phyloP scores from a whole-genome alignment of 768 basidiomycete species.

The Termitomyces sp. region DNA sequence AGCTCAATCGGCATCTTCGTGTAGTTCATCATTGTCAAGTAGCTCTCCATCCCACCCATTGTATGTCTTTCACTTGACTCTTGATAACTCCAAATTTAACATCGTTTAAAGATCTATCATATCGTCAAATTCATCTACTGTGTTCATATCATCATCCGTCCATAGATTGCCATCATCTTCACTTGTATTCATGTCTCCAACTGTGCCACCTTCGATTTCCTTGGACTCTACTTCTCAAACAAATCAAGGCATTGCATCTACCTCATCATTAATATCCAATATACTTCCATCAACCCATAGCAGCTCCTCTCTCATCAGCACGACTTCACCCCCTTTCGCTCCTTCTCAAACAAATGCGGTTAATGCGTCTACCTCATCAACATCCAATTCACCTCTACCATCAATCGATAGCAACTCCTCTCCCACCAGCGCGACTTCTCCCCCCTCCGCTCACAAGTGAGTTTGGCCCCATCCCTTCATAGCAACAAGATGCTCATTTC shows the following conservation, averaged over 20 bases:
- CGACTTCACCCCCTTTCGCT: constrained; percentile 3
- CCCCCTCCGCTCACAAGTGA: constrained; percentile 13
- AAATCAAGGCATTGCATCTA: not conserved
- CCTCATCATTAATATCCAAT: not conserved
- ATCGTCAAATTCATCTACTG: not conserved
- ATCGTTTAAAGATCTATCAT: not conserved
- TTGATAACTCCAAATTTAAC: not conserved
- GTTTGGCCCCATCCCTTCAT: not conserved
- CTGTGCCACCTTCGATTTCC: not conserved
- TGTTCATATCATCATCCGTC: not conserved
- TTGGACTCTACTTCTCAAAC: constrained; percentile 2
- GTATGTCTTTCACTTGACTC: not conserved
- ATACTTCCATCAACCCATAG: not conserved
- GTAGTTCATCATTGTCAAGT: not conserved
- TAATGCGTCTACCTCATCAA: not conserved
- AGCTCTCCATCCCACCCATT: not conserved
- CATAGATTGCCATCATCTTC: not conserved
- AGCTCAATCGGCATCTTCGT: not conserved
- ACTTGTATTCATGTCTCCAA: not conserved
- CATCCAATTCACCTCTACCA: not conserved
- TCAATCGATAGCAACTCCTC: not conserved
- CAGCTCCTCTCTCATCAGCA: constrained; percentile 1
- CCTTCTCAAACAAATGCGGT: constrained; percentile 5
- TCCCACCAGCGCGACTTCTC: constrained; percentile 2
- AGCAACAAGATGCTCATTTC: not conserved